These are phyloP conservation scores for Pyrenophora tritici-repentis DNA, from an alignment of 2,329 filamentous ascomycete species.

Conservation along the genomic window DNA sequence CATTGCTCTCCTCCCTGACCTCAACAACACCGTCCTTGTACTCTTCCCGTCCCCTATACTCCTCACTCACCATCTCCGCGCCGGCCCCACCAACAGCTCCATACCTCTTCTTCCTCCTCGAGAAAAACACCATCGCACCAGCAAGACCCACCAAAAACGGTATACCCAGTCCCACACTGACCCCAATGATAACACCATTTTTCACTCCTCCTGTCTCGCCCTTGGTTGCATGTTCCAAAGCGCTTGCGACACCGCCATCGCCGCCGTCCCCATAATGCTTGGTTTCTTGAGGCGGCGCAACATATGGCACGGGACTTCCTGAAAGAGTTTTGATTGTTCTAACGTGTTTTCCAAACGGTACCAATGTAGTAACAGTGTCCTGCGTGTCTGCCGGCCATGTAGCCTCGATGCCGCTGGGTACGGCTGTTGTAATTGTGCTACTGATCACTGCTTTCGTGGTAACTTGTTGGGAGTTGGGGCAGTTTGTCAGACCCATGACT, in stretches of 20 bases:
- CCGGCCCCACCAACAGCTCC: background rate
- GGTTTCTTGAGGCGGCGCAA: background rate
- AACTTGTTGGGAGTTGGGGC: constrained; percentile 57
- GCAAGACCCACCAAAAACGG: constrained; percentile 44
- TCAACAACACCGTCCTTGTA: background rate
- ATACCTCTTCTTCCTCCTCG: background rate
- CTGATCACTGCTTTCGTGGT: constrained; percentile 48
- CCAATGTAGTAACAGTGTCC: constrained; percentile 32
- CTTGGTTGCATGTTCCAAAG: background rate
- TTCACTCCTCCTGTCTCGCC: constrained; percentile 42
- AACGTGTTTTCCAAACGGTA: constrained; percentile 52
- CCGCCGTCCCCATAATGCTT: background rate
- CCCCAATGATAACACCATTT: constrained; percentile 56
- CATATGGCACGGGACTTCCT: constrained; percentile 47
- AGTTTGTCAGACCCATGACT: constrained; percentile 53
- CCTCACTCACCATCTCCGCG: background rate
- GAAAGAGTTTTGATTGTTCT: constrained; percentile 47
- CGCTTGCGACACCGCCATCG: constrained; percentile 19
- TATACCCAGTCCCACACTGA: constrained; percentile 55
- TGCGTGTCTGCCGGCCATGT: constrained; percentile 50
- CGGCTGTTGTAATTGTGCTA: constrained; percentile 49
- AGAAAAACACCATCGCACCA: constrained; percentile 13
- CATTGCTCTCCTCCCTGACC: background rate
- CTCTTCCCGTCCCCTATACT: background rate
- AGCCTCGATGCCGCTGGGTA: constrained; percentile 35